These are phyloP conservation scores for Actinomucor elegans DNA, from an alignment of 371 early-diverging fungal species.

Conservation along the genomic window DNA sequence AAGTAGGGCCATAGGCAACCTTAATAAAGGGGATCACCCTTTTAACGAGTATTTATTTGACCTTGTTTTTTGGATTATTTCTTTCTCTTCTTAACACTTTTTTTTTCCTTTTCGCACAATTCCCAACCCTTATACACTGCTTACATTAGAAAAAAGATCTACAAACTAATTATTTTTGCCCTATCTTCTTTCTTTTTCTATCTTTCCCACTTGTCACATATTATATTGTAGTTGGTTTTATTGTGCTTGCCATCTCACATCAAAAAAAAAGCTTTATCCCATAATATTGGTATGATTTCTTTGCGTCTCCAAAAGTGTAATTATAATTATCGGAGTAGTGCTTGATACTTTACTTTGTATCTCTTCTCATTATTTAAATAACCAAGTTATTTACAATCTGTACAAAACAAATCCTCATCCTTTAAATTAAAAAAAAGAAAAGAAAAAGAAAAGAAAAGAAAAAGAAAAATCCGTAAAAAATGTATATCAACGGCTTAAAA, in stretches of 20 bases:
- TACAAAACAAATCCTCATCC: neutral
- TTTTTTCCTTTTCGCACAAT: too few relatives aligned
- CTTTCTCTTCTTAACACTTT: slow-evolving; percentile 2
- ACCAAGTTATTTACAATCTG: neutral
- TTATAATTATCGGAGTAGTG: slow-evolving; percentile 31
- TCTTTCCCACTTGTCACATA: neutral
- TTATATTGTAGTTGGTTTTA: slow-evolving; percentile 1
- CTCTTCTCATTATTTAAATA: slow-evolving; percentile 3
- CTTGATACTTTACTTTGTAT: slow-evolving; percentile 25
- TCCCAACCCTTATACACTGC: neutral
- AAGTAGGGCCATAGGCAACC: neutral
- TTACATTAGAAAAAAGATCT: neutral
- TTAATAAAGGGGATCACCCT: neutral
- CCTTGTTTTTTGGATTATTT: neutral
- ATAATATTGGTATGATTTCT: slow-evolving; percentile 31
- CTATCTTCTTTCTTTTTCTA: neutral
- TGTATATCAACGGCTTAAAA: slow-evolving; percentile 41
- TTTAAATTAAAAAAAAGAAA: neutral
- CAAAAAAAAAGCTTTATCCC: neutral
- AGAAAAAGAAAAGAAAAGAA: too few relatives aligned
- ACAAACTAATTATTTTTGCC: neutral
- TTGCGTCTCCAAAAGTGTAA: slow-evolving; percentile 33
- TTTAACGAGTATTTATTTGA: neutral
- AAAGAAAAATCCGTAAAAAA: too few relatives aligned
- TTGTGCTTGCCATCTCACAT: neutral